Evolutionary conservation across 306 rosid species (phyloP).

Genomic region (Cucurbita moschata): DNA sequence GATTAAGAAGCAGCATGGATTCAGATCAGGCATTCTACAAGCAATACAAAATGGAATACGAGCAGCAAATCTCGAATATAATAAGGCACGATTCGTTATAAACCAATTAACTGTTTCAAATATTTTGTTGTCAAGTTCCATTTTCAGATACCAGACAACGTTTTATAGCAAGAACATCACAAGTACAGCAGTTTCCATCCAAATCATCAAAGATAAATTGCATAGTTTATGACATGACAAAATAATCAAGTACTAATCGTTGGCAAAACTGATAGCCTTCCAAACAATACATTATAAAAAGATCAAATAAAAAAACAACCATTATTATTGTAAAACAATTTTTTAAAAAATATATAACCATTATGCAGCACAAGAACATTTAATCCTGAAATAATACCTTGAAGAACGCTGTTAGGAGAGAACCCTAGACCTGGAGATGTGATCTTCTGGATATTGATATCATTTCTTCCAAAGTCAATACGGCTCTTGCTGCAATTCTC

Average conservation of each 20-base stretch:
- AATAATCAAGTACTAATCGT: neutral
- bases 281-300: neutral
- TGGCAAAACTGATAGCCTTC: neutral
- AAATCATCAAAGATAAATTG: neutral
- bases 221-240: neutral
- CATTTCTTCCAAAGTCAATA: constrained; percentile 16
- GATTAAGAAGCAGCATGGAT: neutral
- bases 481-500: constrained; percentile 7
- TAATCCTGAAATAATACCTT: constrained; percentile 17
- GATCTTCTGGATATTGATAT: constrained; percentile 10
- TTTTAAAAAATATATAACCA: neutral
- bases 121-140: too few relatives aligned
- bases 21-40: neutral
- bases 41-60: too few relatives aligned
- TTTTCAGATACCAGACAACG: too few relatives aligned
- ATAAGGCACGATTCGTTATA: too few relatives aligned
- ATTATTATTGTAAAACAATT: too few relatives aligned
- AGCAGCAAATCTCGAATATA: neutral
- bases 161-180: neutral
- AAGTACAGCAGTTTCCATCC: neutral
- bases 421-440: constrained; percentile 32
- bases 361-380: neutral
- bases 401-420: constrained; percentile 77
- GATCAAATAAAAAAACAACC: neutral
- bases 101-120: too few relatives aligned